phyloP scores from a whole-genome alignment of 2,329 filamentous ascomycete genomes.

The Colletotrichum chrysophilum region DNA sequence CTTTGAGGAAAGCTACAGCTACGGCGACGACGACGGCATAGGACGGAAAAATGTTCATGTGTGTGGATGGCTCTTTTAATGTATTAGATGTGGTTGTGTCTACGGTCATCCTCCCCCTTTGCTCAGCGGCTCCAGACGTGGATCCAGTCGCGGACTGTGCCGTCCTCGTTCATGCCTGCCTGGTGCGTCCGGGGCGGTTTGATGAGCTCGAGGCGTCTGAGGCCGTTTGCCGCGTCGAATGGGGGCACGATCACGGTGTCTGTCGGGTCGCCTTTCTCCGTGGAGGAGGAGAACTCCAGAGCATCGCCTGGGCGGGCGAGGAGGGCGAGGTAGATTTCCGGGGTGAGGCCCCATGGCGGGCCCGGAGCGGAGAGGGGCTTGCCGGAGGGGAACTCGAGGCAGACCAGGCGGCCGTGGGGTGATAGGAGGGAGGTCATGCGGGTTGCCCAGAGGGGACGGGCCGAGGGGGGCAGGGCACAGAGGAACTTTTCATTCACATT shows the following conservation, averaged over 20 bases:
- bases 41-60: too few species aligned
- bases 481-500: slow-evolving; percentile 54
- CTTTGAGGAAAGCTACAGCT: slow-evolving; percentile 60
- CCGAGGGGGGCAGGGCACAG: slow-evolving; percentile 61
- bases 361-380: slow-evolving; percentile 71
- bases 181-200: slow-evolving; percentile 56
- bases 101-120: not conserved
- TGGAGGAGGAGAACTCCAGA: slow-evolving; percentile 56
- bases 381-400: slow-evolving; percentile 79
- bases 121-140: slow-evolving; percentile 53
- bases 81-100: not conserved
- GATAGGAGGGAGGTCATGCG: slow-evolving; percentile 56
- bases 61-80: not conserved
- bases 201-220: slow-evolving; percentile 52
- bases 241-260: slow-evolving; percentile 45
- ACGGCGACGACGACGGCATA: slow-evolving; percentile 32
- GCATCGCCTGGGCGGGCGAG: slow-evolving; percentile 73
- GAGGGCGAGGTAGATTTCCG: slow-evolving; percentile 74
- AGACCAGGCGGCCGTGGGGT: slow-evolving; percentile 57
- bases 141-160: slow-evolving; percentile 56
- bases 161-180: slow-evolving; percentile 49
- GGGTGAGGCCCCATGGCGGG: slow-evolving; percentile 74
- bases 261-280: slow-evolving; percentile 24
- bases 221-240: slow-evolving; percentile 38
- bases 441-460: slow-evolving; percentile 58